phyloP scores from a whole-genome alignment of 2,329 filamentous ascomycete genomes.

The Exophiala sp. region DNA sequence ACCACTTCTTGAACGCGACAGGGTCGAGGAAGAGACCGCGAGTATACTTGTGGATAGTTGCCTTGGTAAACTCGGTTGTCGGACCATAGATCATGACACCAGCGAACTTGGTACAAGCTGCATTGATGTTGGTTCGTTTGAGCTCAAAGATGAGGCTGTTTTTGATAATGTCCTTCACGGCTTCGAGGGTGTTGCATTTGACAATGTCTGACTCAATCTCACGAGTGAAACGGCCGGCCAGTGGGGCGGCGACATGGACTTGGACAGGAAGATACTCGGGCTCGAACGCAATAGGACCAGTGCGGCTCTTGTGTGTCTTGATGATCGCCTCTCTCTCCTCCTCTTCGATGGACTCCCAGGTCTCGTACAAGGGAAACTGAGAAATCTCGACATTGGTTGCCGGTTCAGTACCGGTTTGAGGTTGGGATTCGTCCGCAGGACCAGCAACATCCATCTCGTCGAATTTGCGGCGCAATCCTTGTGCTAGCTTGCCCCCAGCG shows the following conservation, averaged over 20 bases:
- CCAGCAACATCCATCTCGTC: neutral
- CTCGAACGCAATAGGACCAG: neutral
- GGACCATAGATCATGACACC: conserved; percentile 11
- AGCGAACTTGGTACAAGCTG: conserved; percentile 1
- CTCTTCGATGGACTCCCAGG: conserved; percentile 7
- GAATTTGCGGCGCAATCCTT: neutral
- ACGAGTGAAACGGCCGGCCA: conserved; percentile 7
- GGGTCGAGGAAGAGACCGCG: conserved; percentile 14
- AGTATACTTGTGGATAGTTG: conserved; percentile 5
- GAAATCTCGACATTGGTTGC: neutral
- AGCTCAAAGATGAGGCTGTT: conserved; percentile 4
- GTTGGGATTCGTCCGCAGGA: neutral
- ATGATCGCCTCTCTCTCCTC: neutral
- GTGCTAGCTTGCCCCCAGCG: no score
- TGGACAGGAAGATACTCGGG: conserved; percentile 7
- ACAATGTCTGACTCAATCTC: conserved; percentile 12
- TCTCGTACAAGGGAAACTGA: conserved; percentile 5
- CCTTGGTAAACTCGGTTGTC: conserved; percentile 3
- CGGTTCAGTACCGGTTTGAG: neutral
- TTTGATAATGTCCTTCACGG: conserved; percentile 11
- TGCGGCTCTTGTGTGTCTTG: neutral
- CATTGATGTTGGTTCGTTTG: conserved; percentile 2
- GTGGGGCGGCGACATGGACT: conserved; percentile 7
- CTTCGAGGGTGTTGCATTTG: conserved; percentile 10
- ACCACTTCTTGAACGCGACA: conserved; percentile 16